Evolutionary conservation across 2,329 filamentous ascomycete species (phyloP).

Genomic region (Bimuria novae-zelandiae): DNA sequence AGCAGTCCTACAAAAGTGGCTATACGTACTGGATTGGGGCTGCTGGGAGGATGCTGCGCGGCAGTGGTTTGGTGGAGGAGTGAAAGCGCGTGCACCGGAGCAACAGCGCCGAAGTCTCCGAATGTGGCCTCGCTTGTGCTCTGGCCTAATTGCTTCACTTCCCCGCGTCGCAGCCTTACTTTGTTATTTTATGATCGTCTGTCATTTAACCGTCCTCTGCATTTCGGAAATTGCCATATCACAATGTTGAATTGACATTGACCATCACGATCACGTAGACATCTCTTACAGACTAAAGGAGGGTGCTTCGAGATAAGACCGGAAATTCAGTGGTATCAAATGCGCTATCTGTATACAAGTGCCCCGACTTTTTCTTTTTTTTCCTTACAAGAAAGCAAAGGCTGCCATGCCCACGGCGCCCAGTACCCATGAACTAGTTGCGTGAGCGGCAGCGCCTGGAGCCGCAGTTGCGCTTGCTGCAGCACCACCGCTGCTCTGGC

Average conservation of each 20-base stretch:
- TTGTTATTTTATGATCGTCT: not conserved
- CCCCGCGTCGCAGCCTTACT: not conserved
- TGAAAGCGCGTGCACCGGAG: conserved; percentile 23
- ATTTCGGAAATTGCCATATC: no score
- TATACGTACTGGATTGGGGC: conserved; percentile 18
- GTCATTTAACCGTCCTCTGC: no score
- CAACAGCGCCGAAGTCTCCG: conserved; percentile 22
- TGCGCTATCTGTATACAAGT: not conserved
- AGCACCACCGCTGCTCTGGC: conserved; percentile 11
- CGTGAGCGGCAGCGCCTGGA: conserved; percentile 32
- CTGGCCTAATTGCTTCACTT: conserved; percentile 11
- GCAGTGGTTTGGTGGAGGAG: conserved; percentile 24
- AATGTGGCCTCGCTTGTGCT: conserved; percentile 23
- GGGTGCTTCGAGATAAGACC: no score
- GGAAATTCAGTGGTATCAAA: conserved; percentile 10
- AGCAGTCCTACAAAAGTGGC: not conserved
- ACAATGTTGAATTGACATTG: not conserved
- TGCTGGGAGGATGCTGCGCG: conserved; percentile 13
- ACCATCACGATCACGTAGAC: conserved; percentile 11
- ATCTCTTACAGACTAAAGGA: no score
- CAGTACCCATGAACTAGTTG: conserved; percentile 39
- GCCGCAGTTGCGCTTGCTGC: not conserved
- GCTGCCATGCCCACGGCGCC: conserved; percentile 42
- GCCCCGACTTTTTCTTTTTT: not conserved
- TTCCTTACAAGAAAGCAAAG: conserved; percentile 31